Evolutionary conservation across 257 asterid species (phyloP), one percentile per base, ranked within the genome.

Genomic region (Jacaranda copaia): DNA sequence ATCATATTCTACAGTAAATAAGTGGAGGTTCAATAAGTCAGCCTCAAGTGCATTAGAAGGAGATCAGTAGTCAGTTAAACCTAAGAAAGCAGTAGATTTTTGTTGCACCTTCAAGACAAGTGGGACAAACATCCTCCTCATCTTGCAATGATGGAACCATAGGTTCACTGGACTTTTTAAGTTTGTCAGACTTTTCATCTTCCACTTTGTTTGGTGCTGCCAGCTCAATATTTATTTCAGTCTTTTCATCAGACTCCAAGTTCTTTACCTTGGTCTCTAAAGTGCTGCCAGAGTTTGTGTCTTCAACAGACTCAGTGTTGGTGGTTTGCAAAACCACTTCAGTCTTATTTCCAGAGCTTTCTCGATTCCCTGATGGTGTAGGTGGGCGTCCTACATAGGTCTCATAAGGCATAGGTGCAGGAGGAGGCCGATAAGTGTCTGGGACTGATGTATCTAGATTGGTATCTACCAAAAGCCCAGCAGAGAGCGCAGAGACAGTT

Each of bases 61-160:
- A 72, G 66, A 79, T 40, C 10, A 53, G 36, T 14, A 68, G 40
- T 25, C 32, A 35, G 65, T 65, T 59, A 55, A 67, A 67, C 35
- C 40, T 49, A 61, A 73, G 56, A 57, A 66, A 61, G 74, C 59
- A 20, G 49, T 42, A 14, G 14, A 25, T 12, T 60, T 73, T 51
- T 8, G 42, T 42, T 64, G 80, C 70, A 92, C 99, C 99, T 88
- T 94, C 99, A 60, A 94, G 91, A 85, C 99, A 94, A 79, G 89
- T 94, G 75, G 98, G 99, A 64, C 99, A 94, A 36, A 74, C 76
- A 81, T 92, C 97, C 81, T 90, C 97, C 87, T 93, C 98, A 48
- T 89, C 93, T 78, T 63, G 81, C 77, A 88, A 80, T 10, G 84
- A 65, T 63, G 82, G 79, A 67, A 83, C 45, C 36, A 72, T 51